phyloP scores from a whole-genome alignment of 805 yeast species.

The Myxozyma melibiosi region DNA sequence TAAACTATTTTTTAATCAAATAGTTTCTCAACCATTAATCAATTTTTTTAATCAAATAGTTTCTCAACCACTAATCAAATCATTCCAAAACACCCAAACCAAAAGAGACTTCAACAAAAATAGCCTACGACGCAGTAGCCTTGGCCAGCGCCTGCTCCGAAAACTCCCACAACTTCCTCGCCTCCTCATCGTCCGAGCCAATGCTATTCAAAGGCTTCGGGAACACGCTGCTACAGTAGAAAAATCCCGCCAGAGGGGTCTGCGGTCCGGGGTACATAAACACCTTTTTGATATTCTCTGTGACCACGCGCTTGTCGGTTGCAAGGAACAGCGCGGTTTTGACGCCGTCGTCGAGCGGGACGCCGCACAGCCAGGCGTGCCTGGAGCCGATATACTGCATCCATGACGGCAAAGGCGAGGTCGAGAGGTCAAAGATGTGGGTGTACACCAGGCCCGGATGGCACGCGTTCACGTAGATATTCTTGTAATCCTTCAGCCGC shows the following conservation, averaged over 20 bases:
- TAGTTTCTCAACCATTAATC: not conserved
- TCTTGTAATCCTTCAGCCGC: slow-evolving; percentile 6
- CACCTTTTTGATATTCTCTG: slow-evolving; percentile 8
- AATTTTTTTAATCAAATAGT: not conserved
- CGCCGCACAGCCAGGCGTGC: slow-evolving; percentile 18
- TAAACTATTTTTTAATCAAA: too few relatives aligned
- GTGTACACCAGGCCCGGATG: slow-evolving; percentile 32
- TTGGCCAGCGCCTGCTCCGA: slow-evolving; percentile 26
- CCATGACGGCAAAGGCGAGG: slow-evolving; percentile 22
- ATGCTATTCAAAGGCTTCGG: slow-evolving; percentile 8
- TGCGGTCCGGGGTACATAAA: slow-evolving; percentile 25
- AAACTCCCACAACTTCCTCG: slow-evolving; percentile 24
- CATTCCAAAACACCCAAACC: not conserved
- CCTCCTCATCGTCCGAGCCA: slow-evolving; percentile 14
- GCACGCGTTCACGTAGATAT: slow-evolving; percentile 30
- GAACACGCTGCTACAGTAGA: slow-evolving; percentile 20
- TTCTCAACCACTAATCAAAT: slow-evolving; percentile 36
- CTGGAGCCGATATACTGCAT: slow-evolving; percentile 11
- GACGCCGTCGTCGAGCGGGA: slow-evolving; percentile 28
- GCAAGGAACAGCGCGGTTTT: slow-evolving; percentile 27
- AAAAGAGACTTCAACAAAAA: too few relatives aligned
- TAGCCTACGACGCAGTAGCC: slow-evolving; percentile 5
- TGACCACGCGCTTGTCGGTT: slow-evolving; percentile 13
- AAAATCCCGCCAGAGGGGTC: slow-evolving; percentile 18
- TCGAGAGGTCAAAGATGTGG: slow-evolving; percentile 18